A percentile compares a stretch with the other conserved stretches of the same genome.
These are phyloP conservation scores for Brassica hybrid DNA, from an alignment of 441 rosid genomes.

Conservation along the genomic window DNA sequence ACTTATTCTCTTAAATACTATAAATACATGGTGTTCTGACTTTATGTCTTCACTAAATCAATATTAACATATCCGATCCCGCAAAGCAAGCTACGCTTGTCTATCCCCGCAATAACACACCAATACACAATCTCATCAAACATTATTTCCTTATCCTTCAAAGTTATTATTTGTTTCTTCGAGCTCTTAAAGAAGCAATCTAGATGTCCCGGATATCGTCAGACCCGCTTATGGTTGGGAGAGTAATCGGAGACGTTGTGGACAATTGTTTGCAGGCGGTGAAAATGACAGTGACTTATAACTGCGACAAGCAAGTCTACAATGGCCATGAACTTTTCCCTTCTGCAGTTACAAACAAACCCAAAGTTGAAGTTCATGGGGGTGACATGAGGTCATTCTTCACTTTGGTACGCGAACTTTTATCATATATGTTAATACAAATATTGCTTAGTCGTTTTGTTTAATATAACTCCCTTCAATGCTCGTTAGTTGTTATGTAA, in stretches of 20 bases:
- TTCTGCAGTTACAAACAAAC: constrained; percentile 68
- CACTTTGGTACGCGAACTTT: constrained; percentile 68
- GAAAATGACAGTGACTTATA: constrained; percentile 72
- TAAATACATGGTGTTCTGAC: constrained; percentile 37
- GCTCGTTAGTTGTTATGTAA: background rate
- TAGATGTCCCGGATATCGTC: constrained; percentile 56
- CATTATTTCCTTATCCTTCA: constrained; percentile 4
- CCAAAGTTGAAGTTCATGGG: constrained; percentile 83
- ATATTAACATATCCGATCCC: constrained; percentile 24
- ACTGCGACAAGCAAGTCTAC: constrained; percentile 70
- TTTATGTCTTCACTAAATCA: constrained; percentile 41
- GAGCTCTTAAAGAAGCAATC: constrained; percentile 15
- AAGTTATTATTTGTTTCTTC: constrained; percentile 12
- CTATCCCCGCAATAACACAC: constrained; percentile 33
- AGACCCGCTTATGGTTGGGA: constrained; percentile 81
- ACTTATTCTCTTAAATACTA: constrained; percentile 22
- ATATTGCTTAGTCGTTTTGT: background rate
- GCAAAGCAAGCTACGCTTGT: constrained; percentile 38
- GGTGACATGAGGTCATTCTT: constrained; percentile 93
- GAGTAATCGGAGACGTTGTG: constrained; percentile 88
- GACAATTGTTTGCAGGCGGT: constrained; percentile 65
- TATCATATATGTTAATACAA: background rate
- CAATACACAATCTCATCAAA: background rate
- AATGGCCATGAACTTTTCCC: constrained; percentile 93
- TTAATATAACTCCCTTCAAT: background rate